Base-by-base conservation (phyloP, 345 rosid genomes). In the Ceriops zippeliana region DNA sequence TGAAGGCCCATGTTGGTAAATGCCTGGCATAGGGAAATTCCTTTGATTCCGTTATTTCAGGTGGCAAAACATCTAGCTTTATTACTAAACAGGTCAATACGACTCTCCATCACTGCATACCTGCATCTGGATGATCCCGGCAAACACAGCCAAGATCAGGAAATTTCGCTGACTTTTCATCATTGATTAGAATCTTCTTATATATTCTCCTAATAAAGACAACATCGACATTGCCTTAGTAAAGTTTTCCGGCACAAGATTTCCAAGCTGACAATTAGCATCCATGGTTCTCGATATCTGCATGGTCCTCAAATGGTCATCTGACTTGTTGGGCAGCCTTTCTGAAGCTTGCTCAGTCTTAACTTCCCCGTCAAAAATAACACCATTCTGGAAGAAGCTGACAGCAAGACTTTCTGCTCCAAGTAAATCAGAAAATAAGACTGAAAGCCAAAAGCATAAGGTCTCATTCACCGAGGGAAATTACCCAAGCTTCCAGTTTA, bases 51-150 rank as follows among this genome's bases (percentile, higher is more conserved):
- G 17, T 42, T 13, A 3, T 42, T 42, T 42, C 17, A 11, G 17
- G 5, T 13, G 4, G 49, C 17, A 13, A 42, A 11, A 15, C 0
- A 42, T 42, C 49, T 42, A 42, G 49, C 49, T 42, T 42, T 13
- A 42, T 42, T 13, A 42, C 5, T 2, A 42, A 42, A 42, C 49
- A 42, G 49, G 49, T 19, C 49, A 42, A 42, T 15, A 3, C 17
- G 13, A 42, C 16, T 42, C 49, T 42, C 5, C 49, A 11, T 42
- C 49, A 42, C 1, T 24, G 10, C 71, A n/a, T 83, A 95, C 96
- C 96, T 95, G 98, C 96, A 95, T 87, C 78, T 87, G 86, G 80
- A 90, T 68, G 72, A 91, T 85, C 79, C 90, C 89, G 2, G 73
- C 80, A 76, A 91, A 90, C 13, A 89, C 91, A 62, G 74, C 81